These are phyloP conservation scores for Suhomyces atakaporum DNA, from an alignment of 1,139 yeast species.

Conservation along the genomic window DNA sequence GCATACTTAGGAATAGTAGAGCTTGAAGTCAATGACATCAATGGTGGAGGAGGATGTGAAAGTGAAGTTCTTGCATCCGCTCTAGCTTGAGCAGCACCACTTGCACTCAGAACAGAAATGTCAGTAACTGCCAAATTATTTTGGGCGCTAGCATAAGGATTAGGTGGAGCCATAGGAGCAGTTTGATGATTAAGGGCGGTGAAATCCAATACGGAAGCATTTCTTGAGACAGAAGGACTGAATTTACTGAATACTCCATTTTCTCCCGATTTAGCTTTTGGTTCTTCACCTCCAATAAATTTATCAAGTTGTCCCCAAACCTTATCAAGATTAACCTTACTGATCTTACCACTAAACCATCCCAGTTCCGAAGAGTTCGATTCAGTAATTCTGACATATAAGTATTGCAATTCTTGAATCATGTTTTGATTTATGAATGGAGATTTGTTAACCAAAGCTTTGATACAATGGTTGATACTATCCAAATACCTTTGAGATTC, in stretches of 20 bases:
- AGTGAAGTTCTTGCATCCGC: conserved; percentile 10
- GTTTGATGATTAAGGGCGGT: conserved; percentile 18
- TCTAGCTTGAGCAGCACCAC: conserved; percentile 17
- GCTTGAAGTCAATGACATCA: conserved; percentile 19
- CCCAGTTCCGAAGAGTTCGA: conserved; percentile 45
- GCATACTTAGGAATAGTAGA: conserved; percentile 22
- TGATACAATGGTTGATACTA: conserved; percentile 44
- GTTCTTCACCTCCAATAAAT: conserved; percentile 87
- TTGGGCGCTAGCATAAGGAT: conserved; percentile 2
- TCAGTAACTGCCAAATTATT: conserved; percentile 2
- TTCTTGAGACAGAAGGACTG: conserved; percentile 63
- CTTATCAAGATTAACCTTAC: conserved; percentile 78
- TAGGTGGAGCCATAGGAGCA: conserved; percentile 1
- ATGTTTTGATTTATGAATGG: conserved; percentile 40
- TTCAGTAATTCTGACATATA: conserved; percentile 49
- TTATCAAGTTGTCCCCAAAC: conserved; percentile 90
- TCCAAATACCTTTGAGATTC: conserved; percentile 69
- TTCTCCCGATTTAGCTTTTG: conserved; percentile 37
- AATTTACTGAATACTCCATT: conserved; percentile 73
- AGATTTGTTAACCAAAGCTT: conserved; percentile 40
- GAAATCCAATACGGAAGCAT: conserved; percentile 50
- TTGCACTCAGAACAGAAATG: conserved; percentile 9
- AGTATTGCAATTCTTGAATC: conserved; percentile 38
- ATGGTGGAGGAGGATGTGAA: conserved; percentile 16
- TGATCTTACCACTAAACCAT: conserved; percentile 65